A percentile compares a stretch with the other conserved stretches of the same genome.
Conservation (phyloP, 345 rosid genomes). For the Salix koriyanagi region DNA sequence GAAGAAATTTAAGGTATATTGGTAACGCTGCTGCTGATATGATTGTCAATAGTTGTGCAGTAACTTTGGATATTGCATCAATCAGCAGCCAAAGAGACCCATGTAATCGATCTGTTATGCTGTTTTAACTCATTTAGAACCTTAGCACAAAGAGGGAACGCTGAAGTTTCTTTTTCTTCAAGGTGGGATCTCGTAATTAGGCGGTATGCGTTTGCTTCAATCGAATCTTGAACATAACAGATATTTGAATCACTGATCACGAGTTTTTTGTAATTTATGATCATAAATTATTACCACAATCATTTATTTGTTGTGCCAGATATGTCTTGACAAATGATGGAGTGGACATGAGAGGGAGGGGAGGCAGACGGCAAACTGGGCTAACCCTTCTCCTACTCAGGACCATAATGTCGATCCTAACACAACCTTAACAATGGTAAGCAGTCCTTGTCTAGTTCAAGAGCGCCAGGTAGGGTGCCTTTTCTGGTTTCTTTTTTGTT, state of each 20-base stretch:
- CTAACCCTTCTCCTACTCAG: conserved; percentile 12
- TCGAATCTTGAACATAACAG: neutral
- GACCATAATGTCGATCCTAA: conserved; percentile 30
- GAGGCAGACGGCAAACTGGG: neutral
- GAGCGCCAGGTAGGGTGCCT: neutral
- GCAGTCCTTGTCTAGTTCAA: conserved; percentile 25
- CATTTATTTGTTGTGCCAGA: neutral
- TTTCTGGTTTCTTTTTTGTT: neutral
- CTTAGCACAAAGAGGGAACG: neutral
- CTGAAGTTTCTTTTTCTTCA: neutral
- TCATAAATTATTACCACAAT: neutral
- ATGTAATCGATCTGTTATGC: neutral
- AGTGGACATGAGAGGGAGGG: conserved; percentile 5
- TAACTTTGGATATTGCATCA: neutral
- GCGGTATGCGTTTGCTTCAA: neutral
- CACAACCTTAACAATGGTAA: conserved; percentile 35
- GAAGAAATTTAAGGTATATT: neutral
- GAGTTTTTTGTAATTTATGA: neutral
- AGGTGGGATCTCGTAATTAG: neutral
- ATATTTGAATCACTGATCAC: neutral
- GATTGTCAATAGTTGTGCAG: neutral
- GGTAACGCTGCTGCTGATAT: neutral
- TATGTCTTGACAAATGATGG: neutral
- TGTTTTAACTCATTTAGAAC: neutral
- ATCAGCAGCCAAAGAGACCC: too few species aligned